Percentiles rank a stretch among this genome's conserved stretches.
phyloP scores from a whole-genome alignment of 2,329 filamentous ascomycete genomes.

The Zalaria sp. region DNA sequence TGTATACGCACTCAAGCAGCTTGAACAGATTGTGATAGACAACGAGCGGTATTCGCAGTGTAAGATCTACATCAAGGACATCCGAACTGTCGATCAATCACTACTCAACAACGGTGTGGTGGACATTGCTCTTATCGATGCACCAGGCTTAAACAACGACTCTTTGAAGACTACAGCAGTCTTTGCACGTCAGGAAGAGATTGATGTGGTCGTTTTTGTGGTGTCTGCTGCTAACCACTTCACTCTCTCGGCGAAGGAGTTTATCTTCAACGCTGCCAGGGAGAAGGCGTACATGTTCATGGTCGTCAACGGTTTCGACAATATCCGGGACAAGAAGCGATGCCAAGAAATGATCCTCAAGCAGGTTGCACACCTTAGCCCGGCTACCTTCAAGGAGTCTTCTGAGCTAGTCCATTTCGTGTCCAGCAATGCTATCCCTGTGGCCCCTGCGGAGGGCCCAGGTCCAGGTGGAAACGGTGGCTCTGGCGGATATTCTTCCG shows the following conservation, averaged over 20 bases:
- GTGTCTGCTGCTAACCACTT: conserved; percentile 97
- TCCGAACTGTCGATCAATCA: conserved; percentile 78
- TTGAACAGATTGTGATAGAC: conserved; percentile 83
- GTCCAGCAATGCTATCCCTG: conserved; percentile 87
- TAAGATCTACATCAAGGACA: conserved; percentile 92
- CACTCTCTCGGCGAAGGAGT: conserved; percentile 92
- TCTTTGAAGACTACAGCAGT: conserved; percentile 95
- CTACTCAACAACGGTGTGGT: conserved; percentile 95
- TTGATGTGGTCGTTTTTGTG: conserved; percentile 96
- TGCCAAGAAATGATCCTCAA: conserved; percentile 90
- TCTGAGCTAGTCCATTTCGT: conserved; percentile 93
- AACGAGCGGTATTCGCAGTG: conserved; percentile 83
- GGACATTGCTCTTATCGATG: conserved; percentile 94
- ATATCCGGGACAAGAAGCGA: conserved; percentile 78
- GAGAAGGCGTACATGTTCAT: conserved; percentile 99
- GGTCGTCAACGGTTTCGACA: conserved; percentile 94
- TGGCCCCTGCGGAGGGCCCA: conserved; percentile 43
- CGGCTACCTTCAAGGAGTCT: conserved; percentile 82
- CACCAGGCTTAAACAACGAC: conserved; percentile 87
- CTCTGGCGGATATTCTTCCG: conserved; percentile 29
- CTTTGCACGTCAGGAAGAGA: conserved; percentile 94
- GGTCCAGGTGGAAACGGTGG: conserved; percentile 43
- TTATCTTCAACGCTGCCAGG: conserved; percentile 86
- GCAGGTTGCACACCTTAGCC: conserved; percentile 76
- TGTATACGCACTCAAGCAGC: conserved; percentile 60